phyloP scores from a whole-genome alignment of 2,329 filamentous ascomycete species.

The Xylaria sp. region DNA sequence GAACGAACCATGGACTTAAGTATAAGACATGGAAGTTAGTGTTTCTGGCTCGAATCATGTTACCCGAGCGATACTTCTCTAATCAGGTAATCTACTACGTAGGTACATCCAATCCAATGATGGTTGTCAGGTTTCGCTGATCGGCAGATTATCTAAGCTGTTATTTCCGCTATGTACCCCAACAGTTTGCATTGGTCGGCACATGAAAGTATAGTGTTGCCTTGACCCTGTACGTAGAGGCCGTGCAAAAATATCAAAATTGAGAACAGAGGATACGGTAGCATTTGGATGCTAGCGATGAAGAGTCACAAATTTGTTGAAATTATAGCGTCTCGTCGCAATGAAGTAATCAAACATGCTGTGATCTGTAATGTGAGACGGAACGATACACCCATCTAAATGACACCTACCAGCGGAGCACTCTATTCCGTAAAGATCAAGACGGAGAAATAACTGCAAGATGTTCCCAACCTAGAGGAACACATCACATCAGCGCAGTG shows the following conservation, averaged over 20 bases:
- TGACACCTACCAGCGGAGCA: conserved; percentile 12
- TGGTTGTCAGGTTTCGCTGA: background rate
- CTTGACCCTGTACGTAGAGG: background rate
- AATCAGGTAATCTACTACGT: background rate
- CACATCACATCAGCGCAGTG: background rate
- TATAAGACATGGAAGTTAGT: conserved; percentile 6
- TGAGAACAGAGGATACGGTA: background rate
- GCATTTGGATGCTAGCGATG: background rate
- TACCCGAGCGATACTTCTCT: background rate
- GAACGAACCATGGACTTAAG: conserved; percentile 19
- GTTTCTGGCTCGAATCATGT: background rate
- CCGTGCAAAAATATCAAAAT: background rate
- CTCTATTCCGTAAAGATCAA: conserved; percentile 17
- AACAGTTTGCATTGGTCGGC: background rate
- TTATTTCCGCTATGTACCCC: background rate
- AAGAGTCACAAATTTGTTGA: conserved; percentile 11
- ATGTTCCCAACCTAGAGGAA: background rate
- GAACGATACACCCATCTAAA: conserved; percentile 14
- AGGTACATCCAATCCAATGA: background rate
- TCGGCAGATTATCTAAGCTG: conserved; percentile 2
- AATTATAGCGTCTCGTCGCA: background rate
- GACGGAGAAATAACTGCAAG: conserved; percentile 6
- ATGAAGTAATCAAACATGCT: background rate
- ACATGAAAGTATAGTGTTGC: background rate
- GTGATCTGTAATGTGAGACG: conserved; percentile 8